Base-by-base conservation (phyloP, 176 grass and related monocot genomes). In the Carex littledalei region DNA sequence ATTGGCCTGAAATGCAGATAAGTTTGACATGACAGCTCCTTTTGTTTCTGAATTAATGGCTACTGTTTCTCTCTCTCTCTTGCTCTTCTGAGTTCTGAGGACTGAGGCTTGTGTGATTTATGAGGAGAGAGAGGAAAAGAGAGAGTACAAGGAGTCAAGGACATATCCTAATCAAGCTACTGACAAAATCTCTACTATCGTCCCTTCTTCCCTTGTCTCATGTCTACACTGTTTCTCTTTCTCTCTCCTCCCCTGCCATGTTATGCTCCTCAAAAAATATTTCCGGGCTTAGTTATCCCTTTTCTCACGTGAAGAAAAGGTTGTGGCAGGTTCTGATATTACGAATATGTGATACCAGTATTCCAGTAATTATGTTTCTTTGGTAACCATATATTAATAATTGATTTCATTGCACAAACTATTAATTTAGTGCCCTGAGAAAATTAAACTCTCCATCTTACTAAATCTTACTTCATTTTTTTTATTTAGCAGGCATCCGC, bases 11-110 rank as follows among this genome's bases (percentile, higher is more conserved):
- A 76, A 77, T 20, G 41, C 13, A 49, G 20, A 77, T 18, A 54
- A 50, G 29, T 16, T 58, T 79, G 75, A 79, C 75, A 79, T 55
- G 75, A 79, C 75, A 34, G 47, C 13, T 58, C 75, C n/a, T 57
- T 39, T 56, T 78, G 49, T 78, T 53, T 26, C 47, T 78, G 11
- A 50, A 31, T 29, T 24, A 32, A 49, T 56, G 16, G 47, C 20
- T 15, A 24, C 47, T 76, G 47, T 26, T 20, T 58, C 5, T 41
- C 17, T 55, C 17, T 55, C 73, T 50, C 8, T 37, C 17, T 80
- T 4, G 13, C 15, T 60, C 29, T 81, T 16, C 26, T 29, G 16
- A 18, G 56, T 1, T 6, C 4, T 5, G 3, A 5, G 4, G 37
- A 59, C 57, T 20, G 6, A 45, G 17, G 67, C 17, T 72, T 45